Percentiles rank a stretch among this genome's conserved stretches.
Evolutionary conservation across 176 grass and related monocot species (phyloP).

Genomic region (Zizania latifolia): DNA sequence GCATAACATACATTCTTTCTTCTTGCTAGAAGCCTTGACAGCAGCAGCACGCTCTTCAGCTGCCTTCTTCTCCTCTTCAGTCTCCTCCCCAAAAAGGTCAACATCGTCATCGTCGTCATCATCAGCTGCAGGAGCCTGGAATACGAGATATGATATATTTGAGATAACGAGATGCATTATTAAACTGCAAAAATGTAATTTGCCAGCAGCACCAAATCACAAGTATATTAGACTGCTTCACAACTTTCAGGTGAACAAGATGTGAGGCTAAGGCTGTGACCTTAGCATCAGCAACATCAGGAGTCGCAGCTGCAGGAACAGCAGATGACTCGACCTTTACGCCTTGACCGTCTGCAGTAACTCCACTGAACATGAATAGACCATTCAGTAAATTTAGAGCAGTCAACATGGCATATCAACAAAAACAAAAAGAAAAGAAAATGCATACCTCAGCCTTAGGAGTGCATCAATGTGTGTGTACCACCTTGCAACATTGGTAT

Average conservation of each 20-base stretch:
- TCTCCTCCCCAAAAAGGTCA: conserved; percentile 89
- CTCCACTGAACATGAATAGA: conserved; percentile 37
- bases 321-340: conserved; percentile 76
- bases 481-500: conserved; percentile 77
- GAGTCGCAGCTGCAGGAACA: conserved; percentile 44
- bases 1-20: conserved; percentile 71
- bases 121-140: conserved; percentile 53
- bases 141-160: background rate
- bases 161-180: background rate
- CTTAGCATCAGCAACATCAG: conserved; percentile 51
- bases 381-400: background rate
- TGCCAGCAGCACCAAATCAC: background rate
- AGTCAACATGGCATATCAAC: background rate
- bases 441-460: conserved; percentile 62
- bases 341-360: conserved; percentile 57
- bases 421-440: background rate
- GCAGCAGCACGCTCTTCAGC: conserved; percentile 59
- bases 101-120: conserved; percentile 61
- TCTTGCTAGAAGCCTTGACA: conserved; percentile 72
- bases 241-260: background rate
- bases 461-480: conserved; percentile 85
- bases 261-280: background rate
- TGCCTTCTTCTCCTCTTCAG: conserved; percentile 87
- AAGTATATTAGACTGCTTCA: background rate
- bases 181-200: background rate